phyloP scores from a whole-genome alignment of 495 filamentous ascomycete species.

The Rostrohypoxylon terebratum region DNA sequence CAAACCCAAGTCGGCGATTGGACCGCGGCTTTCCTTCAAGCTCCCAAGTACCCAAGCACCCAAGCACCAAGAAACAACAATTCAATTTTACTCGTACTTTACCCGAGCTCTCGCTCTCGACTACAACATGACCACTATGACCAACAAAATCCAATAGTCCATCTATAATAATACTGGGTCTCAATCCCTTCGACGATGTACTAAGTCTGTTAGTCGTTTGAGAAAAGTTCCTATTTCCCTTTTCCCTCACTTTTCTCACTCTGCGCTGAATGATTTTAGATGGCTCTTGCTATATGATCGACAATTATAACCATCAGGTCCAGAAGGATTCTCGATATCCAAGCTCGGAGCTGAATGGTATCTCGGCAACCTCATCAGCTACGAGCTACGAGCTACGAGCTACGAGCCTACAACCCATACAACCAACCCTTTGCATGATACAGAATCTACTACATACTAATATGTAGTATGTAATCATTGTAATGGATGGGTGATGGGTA shows the following conservation, averaged over 20 bases:
- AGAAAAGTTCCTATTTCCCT: slow-evolving; percentile 7
- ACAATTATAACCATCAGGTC: slow-evolving; percentile 39
- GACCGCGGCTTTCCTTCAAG: slow-evolving; percentile 19
- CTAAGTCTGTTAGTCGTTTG: background rate
- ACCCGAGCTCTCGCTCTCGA: slow-evolving; percentile 3
- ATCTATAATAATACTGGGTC: slow-evolving; percentile 32
- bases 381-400: too few relatives aligned
- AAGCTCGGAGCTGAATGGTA: slow-evolving; percentile 37
- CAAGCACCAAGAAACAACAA: background rate
- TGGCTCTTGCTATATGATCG: slow-evolving; percentile 41
- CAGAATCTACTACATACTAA: background rate
- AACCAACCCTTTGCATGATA: background rate
- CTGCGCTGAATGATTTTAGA: slow-evolving; percentile 3
- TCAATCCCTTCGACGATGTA: slow-evolving; percentile 3
- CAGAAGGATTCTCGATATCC: slow-evolving; percentile 23
- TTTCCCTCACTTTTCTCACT: slow-evolving; percentile 8
- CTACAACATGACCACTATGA: slow-evolving; percentile 1
- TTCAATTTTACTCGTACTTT: slow-evolving; percentile 5
- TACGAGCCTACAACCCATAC: background rate
- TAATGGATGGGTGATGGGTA: too few relatives aligned
- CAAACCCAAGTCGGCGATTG: slow-evolving; percentile 29
- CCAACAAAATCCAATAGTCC: slow-evolving; percentile 37
- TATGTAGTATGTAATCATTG: too few relatives aligned
- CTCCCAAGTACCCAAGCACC: too few relatives aligned
- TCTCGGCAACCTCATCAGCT: slow-evolving; percentile 5